phyloP scores from a whole-genome alignment of 2,329 filamentous ascomycete species.

The Sarocladium strictum region DNA sequence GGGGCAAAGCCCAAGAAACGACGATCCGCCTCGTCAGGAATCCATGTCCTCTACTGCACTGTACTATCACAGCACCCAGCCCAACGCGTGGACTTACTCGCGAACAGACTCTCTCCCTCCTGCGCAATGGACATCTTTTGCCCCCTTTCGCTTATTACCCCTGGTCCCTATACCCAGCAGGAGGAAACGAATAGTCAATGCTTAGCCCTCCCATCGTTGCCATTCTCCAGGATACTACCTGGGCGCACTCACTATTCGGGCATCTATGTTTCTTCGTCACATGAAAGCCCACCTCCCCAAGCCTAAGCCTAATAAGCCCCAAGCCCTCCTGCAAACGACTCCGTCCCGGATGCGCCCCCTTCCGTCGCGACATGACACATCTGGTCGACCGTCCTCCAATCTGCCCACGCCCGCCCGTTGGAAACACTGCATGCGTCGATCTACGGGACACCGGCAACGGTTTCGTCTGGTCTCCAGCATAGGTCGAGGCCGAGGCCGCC shows the following conservation, averaged over 20 bases:
- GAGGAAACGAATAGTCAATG: not conserved
- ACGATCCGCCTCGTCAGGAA: not conserved
- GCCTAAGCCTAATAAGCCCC: no score
- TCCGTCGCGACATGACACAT: slow-evolving; percentile 7
- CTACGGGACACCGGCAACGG: not conserved
- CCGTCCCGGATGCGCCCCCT: not conserved
- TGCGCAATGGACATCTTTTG: no score
- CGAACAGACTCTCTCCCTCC: slow-evolving; percentile 5
- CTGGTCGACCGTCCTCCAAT: not conserved
- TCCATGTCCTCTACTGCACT: not conserved
- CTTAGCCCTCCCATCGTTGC: not conserved
- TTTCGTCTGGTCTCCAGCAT: slow-evolving; percentile 5
- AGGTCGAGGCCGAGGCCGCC: not conserved
- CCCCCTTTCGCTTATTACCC: not conserved
- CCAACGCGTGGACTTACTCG: not conserved
- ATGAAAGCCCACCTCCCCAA: no score
- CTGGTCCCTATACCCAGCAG: not conserved
- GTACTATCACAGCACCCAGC: not conserved
- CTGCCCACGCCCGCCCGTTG: not conserved
- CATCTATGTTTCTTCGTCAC: not conserved
- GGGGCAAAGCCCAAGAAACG: no score
- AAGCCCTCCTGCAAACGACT: not conserved
- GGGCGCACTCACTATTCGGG: not conserved
- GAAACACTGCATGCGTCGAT: not conserved
- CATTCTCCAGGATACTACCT: not conserved